Percentiles rank a stretch among this genome's conserved stretches.
phyloP scores from a whole-genome alignment of 352 stramenopile genomes.

The Blastocystis sp. region DNA sequence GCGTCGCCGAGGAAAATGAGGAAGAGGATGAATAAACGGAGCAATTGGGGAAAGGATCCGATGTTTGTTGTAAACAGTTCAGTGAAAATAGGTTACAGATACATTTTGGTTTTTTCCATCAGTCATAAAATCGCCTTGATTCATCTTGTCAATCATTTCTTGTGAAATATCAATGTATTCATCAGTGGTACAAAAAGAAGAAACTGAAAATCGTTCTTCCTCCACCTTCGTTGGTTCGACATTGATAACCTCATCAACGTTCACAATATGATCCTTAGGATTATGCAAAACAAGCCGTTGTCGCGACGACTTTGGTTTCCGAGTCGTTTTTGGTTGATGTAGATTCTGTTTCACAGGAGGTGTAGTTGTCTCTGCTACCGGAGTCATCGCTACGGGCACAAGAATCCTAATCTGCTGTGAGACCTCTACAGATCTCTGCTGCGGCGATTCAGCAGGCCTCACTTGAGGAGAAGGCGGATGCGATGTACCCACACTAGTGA shows the following conservation, averaged over 20 bases:
- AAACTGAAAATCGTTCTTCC: neutral
- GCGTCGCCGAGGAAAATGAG: constrained; percentile 24
- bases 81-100: neutral
- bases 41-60: neutral
- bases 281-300: neutral
- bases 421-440: neutral
- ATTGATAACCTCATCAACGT: neutral
- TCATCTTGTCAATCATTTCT: constrained; percentile 7
- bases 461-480: neutral
- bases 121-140: neutral
- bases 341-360: neutral
- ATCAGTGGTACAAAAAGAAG: neutral
- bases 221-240: neutral
- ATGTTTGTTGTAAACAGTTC: constrained; percentile 21
- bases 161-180: constrained; percentile 34
- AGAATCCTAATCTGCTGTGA: neutral
- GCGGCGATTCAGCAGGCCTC: neutral
- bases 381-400: neutral
- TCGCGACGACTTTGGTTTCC: neutral
- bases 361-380: neutral
- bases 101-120: neutral
- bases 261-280: neutral
- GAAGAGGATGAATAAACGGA: neutral
- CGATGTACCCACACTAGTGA: neutral
- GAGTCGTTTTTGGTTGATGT: neutral